Conservation (phyloP, 2,329 filamentous ascomycete genomes). For the Colletotrichum gloeosporioides region DNA sequence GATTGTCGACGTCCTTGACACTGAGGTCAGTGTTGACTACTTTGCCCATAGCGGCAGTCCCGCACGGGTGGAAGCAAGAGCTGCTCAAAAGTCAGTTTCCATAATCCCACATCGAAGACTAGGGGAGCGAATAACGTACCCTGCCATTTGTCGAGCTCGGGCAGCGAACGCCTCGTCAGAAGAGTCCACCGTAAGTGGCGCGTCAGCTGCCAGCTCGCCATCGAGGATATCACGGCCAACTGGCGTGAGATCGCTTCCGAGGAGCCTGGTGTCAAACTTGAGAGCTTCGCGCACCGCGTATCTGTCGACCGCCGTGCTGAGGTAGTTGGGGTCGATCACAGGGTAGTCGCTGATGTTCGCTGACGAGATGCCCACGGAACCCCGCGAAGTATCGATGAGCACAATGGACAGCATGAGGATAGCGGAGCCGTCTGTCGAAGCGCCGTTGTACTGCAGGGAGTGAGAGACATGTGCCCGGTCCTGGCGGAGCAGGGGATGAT, state of each 20-base stretch:
- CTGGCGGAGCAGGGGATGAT: constrained; percentile 34
- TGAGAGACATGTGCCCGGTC: constrained; percentile 1
- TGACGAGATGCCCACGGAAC: constrained; percentile 28
- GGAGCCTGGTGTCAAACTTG: constrained; percentile 27
- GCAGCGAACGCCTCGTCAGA: constrained; percentile 24
- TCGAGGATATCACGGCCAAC: constrained; percentile 27
- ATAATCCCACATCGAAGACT: neutral
- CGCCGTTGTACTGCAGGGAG: neutral
- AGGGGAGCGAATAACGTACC: neutral
- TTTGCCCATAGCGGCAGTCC: constrained; percentile 37
- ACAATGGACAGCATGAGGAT: constrained; percentile 25
- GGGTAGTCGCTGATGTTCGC: constrained; percentile 24
- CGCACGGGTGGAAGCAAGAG: constrained; percentile 29
- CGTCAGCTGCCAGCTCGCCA: constrained; percentile 26
- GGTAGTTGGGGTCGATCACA: constrained; percentile 34
- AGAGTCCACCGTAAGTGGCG: constrained; percentile 25
- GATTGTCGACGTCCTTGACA: constrained; percentile 38
- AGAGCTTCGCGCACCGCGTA: constrained; percentile 31
- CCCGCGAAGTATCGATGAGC: constrained; percentile 31
- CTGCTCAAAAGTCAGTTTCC: neutral
- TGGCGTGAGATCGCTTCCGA: constrained; percentile 20
- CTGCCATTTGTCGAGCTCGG: neutral
- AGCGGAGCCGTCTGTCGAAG: neutral
- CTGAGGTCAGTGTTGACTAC: constrained; percentile 33
- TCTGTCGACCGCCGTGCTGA: constrained; percentile 32